phyloP scores from a whole-genome alignment of 768 basidiomycete species.

The Cystobasidium tubakii region DNA sequence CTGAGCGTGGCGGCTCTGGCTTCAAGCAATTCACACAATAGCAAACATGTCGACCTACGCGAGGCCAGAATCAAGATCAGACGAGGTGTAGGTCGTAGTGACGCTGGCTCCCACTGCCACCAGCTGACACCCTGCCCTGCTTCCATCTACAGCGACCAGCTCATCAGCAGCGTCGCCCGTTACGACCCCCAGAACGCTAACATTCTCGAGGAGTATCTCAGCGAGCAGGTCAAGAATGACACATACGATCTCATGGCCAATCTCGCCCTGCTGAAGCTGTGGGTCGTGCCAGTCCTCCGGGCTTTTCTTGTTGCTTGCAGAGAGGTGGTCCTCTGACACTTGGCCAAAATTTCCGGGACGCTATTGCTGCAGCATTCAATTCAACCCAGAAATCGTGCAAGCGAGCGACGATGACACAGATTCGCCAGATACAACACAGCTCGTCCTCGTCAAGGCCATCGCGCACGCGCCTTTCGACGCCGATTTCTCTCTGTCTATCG shows the following conservation, averaged over 20 bases:
- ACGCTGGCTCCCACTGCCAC: too few relatives aligned
- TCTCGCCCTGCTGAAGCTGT: constrained; percentile 90
- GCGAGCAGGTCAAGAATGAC: constrained; percentile 76
- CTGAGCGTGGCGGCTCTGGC: neutral
- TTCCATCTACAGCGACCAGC: constrained; percentile 10
- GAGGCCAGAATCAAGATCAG: neutral
- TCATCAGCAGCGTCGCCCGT: constrained; percentile 23
- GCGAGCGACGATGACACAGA: constrained; percentile 65
- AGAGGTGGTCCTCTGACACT: neutral
- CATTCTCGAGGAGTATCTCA: constrained; percentile 32
- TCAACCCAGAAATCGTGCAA: constrained; percentile 88
- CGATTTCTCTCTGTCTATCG: constrained; percentile 90
- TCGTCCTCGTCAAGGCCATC: constrained; percentile 87
- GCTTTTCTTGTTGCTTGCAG: constrained; percentile 25
- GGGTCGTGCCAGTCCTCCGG: constrained; percentile 42
- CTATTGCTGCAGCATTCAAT: constrained; percentile 68
- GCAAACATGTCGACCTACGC: constrained; percentile 2
- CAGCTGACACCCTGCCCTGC: neutral
- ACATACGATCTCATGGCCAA: constrained; percentile 94
- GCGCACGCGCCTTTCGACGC: constrained; percentile 70
- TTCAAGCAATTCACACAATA: neutral
- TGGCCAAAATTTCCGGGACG: constrained; percentile 19
- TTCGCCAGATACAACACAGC: constrained; percentile 52
- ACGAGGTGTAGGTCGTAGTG: constrained; percentile 1
- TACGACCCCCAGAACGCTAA: constrained; percentile 2